Conservation (phyloP, 306 rosid species). For the Citrullus mucosospermus region DNA sequence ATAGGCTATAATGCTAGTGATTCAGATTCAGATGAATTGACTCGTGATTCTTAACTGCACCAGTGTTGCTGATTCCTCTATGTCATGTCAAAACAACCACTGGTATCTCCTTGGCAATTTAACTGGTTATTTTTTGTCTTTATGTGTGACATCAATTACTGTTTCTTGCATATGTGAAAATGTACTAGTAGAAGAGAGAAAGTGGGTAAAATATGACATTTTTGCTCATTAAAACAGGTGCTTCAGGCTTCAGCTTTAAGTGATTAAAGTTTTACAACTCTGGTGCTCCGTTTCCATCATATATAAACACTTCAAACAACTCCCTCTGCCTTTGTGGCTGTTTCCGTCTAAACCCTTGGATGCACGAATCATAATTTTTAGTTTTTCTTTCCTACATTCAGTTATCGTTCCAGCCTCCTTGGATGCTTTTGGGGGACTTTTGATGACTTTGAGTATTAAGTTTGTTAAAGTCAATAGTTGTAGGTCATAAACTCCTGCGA, state of each 20-base stretch:
- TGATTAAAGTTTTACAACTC: background rate
- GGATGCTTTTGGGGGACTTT: background rate
- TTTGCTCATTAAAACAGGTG: background rate
- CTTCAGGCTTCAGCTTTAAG: background rate
- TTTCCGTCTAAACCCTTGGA: background rate
- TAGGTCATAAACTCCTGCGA: background rate
- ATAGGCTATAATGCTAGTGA: constrained; percentile 88
- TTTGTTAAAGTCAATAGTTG: background rate
- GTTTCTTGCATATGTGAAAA: background rate
- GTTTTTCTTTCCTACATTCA: background rate
- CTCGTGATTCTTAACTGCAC: constrained; percentile 37
- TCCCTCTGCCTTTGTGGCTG: background rate
- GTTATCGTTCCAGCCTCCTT: background rate
- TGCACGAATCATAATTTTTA: background rate
- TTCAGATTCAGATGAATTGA: constrained; percentile 78
- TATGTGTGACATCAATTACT: constrained; percentile 1
- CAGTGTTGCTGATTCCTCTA: background rate
- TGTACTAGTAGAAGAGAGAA: background rate
- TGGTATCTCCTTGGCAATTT: background rate
- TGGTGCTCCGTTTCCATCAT: background rate
- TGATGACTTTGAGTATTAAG: background rate
- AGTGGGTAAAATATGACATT: background rate
- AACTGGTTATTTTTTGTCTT: background rate
- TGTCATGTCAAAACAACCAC: background rate
- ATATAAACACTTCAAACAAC: background rate